Evolutionary conservation across 768 basidiomycete species (phyloP), one percentile per base, ranked within the genome.

Genomic region (Lactarius psammicola): DNA sequence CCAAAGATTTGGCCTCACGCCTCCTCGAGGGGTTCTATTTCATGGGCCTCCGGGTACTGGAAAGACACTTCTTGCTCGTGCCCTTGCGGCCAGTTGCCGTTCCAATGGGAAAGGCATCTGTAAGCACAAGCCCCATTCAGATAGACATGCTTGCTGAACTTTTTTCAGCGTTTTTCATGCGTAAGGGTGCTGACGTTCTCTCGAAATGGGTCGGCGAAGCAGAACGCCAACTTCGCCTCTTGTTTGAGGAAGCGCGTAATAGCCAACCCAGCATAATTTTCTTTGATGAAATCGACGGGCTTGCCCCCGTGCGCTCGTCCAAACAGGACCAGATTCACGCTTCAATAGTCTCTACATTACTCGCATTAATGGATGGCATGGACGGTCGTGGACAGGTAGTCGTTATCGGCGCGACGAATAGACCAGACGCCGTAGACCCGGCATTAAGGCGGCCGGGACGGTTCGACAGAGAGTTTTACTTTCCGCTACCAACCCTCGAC

Each of bases 121-220:
- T 95, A 75, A 59, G 92, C 13, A 7, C 13, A 26, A 56, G n/a
- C n/a, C 15, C 28, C 56, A 31, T 38, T 55, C 56, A 64, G 46
- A 38, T 1, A 46, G n/a, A 30, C 30, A 11, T 55, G 11, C 51
- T n/a, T 36, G 5, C 53, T 60, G 23, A 23, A 61, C 34, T 49
- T 26, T 31, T 15, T 18, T 0, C 70, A 95, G 95, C 97, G 2
- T 99, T 99, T 81, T 99, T 96, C 82, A 98, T 99, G 97, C 89
- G 97, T 57, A 99, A 99, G 78, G 97, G 97, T 23, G 97, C 97
- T 38, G 97, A 99, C 76, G 93, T 92, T 70, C 82, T 98, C 33
- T 95, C 94, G 8, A 99, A 99, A 79, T 99, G 96, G 96, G 97
- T 99, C 15, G 97, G 97, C 60, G 97, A 99, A 78, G 96, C 97